Conservation (phyloP, 768 basidiomycete species). For the Suillus ampliporus region DNA sequence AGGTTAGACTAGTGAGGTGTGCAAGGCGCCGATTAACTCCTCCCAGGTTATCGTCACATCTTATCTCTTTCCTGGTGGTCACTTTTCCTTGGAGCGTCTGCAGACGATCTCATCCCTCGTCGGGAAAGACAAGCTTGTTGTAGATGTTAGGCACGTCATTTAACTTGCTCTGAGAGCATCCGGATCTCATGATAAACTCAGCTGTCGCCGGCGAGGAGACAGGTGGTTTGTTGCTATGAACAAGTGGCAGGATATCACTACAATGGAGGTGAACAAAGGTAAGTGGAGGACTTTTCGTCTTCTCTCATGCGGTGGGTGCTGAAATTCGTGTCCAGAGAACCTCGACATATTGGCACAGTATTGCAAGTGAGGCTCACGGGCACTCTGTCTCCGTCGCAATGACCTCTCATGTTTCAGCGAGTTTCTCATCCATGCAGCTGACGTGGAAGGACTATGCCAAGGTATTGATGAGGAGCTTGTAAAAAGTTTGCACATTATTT, state of each 20-base stretch:
- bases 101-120: slow-evolving; percentile 62
- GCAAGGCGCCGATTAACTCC: slow-evolving; percentile 13
- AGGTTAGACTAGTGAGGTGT: slow-evolving; percentile 52
- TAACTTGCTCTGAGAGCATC: no score
- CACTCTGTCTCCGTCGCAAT: slow-evolving; percentile 3
- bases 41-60: slow-evolving; percentile 95
- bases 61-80: slow-evolving; percentile 85
- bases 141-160: slow-evolving; percentile 84
- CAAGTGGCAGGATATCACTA: slow-evolving; percentile 96
- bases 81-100: slow-evolving; percentile 78
- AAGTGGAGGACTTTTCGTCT: slow-evolving; percentile 7
- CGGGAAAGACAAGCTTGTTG: slow-evolving; percentile 87
- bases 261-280: slow-evolving; percentile 91
- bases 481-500: slow-evolving; percentile 53
- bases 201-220: slow-evolving; percentile 78
- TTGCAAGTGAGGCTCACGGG: slow-evolving; percentile 63
- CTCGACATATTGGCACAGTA: slow-evolving; percentile 78
- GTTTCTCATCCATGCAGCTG: slow-evolving; percentile 96
- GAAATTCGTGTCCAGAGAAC: slow-evolving; percentile 52
- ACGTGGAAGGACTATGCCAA: slow-evolving; percentile 96
- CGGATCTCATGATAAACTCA: slow-evolving; percentile 35
- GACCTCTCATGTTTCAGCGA: slow-evolving; percentile 59
- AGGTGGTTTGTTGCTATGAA: slow-evolving; percentile 98
- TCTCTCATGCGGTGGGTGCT: slow-evolving; percentile 9
- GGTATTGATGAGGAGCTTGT: slow-evolving; percentile 95